Percentiles rank a stretch among this genome's conserved stretches.
Evolutionary conservation across 2,329 filamentous ascomycete genomes (phyloP).

Genomic region (Cordyceps cateniannulata): DNA sequence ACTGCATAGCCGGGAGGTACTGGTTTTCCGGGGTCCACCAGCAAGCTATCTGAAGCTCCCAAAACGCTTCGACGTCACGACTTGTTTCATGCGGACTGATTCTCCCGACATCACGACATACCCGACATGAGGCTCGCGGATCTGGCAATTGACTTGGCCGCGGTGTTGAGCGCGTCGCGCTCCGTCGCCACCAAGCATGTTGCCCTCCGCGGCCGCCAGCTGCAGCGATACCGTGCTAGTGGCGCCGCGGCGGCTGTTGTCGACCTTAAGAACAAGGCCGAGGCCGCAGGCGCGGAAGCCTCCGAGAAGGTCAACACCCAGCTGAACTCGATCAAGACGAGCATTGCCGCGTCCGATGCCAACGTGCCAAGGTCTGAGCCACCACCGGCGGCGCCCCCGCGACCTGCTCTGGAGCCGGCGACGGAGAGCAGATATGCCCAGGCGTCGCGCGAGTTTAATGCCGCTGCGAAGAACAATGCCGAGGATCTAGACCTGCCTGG

Average conservation of each 20-base stretch:
- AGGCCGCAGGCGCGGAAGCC: constrained; percentile 1
- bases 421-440: constrained; percentile 5
- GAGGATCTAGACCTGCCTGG: constrained; percentile 30
- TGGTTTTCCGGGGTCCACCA: neutral
- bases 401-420: neutral
- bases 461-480: constrained; percentile 12
- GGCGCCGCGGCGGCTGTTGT: constrained; percentile 36
- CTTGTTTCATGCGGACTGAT: constrained; percentile 12
- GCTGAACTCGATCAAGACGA: neutral
- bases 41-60: neutral
- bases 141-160: constrained; percentile 61
- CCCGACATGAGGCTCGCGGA: constrained; percentile 53
- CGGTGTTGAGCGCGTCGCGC: constrained; percentile 63
- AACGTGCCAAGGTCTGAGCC: neutral
- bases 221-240: constrained; percentile 41
- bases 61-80: neutral
- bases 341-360: neutral
- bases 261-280: constrained; percentile 24
- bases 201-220: constrained; percentile 48
- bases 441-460: constrained; percentile 1
- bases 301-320: neutral
- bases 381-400: neutral
- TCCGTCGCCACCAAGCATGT: constrained; percentile 59
- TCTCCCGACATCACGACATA: constrained; percentile 20
- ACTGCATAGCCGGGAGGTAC: neutral